Base-by-base conservation (phyloP, 768 basidiomycete species). In the Lactarius hengduanensis region DNA sequence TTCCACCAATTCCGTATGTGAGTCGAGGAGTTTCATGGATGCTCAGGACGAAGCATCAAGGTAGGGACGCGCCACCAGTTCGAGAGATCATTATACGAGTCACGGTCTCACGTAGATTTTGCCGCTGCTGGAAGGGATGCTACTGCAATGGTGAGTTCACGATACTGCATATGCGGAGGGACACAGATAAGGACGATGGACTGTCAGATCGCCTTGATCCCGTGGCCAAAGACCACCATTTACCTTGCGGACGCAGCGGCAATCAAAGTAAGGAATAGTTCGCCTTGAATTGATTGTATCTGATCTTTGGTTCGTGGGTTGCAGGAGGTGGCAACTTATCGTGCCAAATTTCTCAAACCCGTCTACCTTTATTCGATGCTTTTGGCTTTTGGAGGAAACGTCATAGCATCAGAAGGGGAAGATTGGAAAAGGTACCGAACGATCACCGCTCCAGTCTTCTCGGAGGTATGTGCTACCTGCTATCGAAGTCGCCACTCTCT, bases 361-460 rank as follows among this genome's bases (percentile, higher is more conserved):
- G 71, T 83, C 0, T 68, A 80, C 5, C 72, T 77, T 26, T 89
- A 89, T 69, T 68, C 57, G 1, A 68, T 78, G 20, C 74, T 89
- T 20, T 64, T 75, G 0, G 78, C 85, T 62, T 89, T 82, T 71
- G 88, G 88, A 8, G 72, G 72, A 7, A 91, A 89, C 68, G 84
- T 89, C 53, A 81, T 90, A n/a, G 82, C 80, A 2, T 83, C 85
- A 0, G 88, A 89, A 70, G 84, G 83, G 26, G 82, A 84, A 4
- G 80, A 84, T 64, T 90, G 87, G 87, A 87, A 87, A 73, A 81
- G 82, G 36, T 86, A 86, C 69, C 76, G 87, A 55, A 87, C 84
- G 72, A 81, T 89, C 47, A 77, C 82, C 16, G 85, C 84, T 2
- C 86, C 87, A n/a, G 82, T 85, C 0, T 89, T 89, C 72, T 84